phyloP scores from a whole-genome alignment of 2,329 filamentous ascomycete genomes.

The Penicillium freii region DNA sequence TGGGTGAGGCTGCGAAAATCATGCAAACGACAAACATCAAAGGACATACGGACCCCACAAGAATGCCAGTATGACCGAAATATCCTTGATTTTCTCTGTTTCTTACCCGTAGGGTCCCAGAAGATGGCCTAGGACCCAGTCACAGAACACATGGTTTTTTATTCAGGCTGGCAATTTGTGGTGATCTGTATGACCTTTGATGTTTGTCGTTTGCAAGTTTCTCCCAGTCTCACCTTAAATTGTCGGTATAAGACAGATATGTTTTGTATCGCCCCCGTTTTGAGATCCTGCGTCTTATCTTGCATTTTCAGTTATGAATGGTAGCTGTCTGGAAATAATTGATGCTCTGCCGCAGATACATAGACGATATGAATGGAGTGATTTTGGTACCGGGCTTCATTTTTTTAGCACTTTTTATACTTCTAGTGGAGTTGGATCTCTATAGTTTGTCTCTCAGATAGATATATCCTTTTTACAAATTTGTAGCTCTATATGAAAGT shows the following conservation, averaged over 20 bases:
- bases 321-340: background rate
- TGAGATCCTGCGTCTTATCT: background rate
- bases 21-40: background rate
- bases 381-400: background rate
- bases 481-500: background rate
- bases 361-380: background rate
- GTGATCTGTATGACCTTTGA: background rate
- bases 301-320: background rate
- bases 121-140: background rate
- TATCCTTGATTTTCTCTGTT: background rate
- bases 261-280: background rate
- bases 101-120: too few relatives aligned
- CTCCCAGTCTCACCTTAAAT: background rate
- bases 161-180: background rate
- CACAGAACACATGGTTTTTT: background rate
- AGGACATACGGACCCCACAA: background rate
- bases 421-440: background rate
- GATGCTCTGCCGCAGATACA: background rate
- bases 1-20: too few relatives aligned
- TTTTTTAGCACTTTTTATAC: background rate
- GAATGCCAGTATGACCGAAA: background rate
- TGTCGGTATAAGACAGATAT: background rate
- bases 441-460: background rate
- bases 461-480: background rate
- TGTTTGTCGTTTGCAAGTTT: background rate